Percentiles rank a stretch among this genome's conserved stretches.
Evolutionary conservation across 345 rosid genomes (phyloP).

Genomic region (Hibiscus mutabilis): DNA sequence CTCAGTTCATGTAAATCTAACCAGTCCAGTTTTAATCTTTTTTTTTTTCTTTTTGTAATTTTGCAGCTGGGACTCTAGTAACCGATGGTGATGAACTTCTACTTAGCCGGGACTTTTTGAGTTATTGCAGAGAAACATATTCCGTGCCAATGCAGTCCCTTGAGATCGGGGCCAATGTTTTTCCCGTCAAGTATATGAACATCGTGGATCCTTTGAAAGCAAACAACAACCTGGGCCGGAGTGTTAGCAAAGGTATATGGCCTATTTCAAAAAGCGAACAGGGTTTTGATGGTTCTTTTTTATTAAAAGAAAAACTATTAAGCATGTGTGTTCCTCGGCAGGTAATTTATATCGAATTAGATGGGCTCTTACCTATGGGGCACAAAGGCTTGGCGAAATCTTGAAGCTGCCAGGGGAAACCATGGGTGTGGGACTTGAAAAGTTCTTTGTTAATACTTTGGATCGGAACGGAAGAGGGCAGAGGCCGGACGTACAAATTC

Average conservation of each 20-base stretch:
- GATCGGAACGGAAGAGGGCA: conserved; percentile 79
- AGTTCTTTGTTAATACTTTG: conserved; percentile 56
- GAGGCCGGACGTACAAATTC: conserved; percentile 61
- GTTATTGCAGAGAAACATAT: conserved; percentile 35
- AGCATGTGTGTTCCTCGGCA: conserved; percentile 14
- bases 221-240: conserved; percentile 83
- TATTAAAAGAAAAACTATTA: background rate
- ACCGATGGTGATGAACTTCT: conserved; percentile 34
- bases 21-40: background rate
- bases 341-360: conserved; percentile 65
- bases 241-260: conserved; percentile 68
- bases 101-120: conserved; percentile 53
- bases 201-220: conserved; percentile 78
- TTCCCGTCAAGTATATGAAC: conserved; percentile 59
- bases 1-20: background rate
- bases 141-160: conserved; percentile 35
- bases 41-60: background rate
- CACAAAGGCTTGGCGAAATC: conserved; percentile 46
- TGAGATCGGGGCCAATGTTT: conserved; percentile 34
- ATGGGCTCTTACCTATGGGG: conserved; percentile 59
- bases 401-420: conserved; percentile 53
- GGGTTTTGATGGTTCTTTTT: background rate
- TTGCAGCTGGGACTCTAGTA: conserved; percentile 32
- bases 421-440: conserved; percentile 55
- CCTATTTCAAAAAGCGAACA: background rate